Conservation (phyloP, 1,284 basidiomycete species). For the Cryptococcus depauperatus region DNA sequence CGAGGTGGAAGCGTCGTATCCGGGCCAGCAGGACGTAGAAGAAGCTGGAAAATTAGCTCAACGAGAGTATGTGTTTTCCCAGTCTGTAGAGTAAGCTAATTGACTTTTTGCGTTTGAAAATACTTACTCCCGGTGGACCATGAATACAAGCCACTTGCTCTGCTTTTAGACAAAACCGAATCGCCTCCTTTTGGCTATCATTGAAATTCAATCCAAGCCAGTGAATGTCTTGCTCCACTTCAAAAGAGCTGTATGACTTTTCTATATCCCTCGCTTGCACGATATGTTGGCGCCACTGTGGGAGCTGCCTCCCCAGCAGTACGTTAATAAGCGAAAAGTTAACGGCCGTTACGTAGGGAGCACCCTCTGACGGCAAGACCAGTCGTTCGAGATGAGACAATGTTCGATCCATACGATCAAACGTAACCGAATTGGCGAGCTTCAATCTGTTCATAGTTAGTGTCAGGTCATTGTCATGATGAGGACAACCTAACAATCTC, state of each 20-base stretch:
- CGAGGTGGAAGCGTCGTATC: constrained; percentile 40
- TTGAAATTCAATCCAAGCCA: constrained; percentile 76
- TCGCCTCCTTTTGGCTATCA: constrained; percentile 70
- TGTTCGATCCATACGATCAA: constrained; percentile 80
- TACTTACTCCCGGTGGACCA: constrained; percentile 74
- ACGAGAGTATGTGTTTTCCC: constrained; percentile 90
- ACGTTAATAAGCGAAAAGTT: constrained; percentile 52
- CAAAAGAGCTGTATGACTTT: no score
- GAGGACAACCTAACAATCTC: constrained; percentile 49
- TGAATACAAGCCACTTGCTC: constrained; percentile 86
- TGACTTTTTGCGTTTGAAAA: not conserved
- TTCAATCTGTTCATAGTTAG: constrained; percentile 53
- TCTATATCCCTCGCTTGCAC: constrained; percentile 6
- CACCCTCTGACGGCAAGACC: constrained; percentile 21
- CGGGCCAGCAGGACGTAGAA: constrained; percentile 40
- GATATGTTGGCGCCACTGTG: constrained; percentile 21
- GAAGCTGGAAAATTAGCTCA: constrained; percentile 78
- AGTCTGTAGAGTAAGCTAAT: constrained; percentile 44
- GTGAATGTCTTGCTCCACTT: constrained; percentile 42
- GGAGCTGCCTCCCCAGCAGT: constrained; percentile 55
- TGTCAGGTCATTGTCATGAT: not conserved
- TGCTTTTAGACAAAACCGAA: constrained; percentile 39
- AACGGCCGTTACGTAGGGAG: constrained; percentile 3
- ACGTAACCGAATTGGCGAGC: constrained; percentile 83
- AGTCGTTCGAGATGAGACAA: constrained; percentile 57